Evolutionary conservation across 2,329 filamentous ascomycete genomes (phyloP), one percentile per base, ranked within the genome.

Genomic region (Arthrobotrys megalospora): DNA sequence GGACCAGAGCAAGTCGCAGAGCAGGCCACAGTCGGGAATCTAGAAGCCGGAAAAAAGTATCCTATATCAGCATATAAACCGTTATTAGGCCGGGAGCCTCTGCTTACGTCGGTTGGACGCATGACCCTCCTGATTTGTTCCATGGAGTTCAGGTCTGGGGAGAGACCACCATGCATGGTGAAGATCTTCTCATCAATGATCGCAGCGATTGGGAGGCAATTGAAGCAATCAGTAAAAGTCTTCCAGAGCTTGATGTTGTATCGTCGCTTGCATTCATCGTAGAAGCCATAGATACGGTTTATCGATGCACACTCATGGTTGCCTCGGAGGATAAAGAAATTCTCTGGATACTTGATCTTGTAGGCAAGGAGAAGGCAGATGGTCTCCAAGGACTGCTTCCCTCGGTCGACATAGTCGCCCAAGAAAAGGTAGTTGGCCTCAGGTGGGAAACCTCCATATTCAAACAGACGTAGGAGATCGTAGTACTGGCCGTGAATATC

Each of bases 181-280:
- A 99, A 98, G 84, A 99, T 99, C 91, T 98, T 99, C 88, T 97
- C 96, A 84, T 97, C 95, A 83, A 99, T 97, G 86, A 99, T 99
- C 82, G 96, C 95, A 75, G 95, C 96, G 85, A 99, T 98, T 58
- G 95, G 95, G 84, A 98, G 87, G 87, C 94, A 97, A 89, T 99
- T 99, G 90, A 99, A 99, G 89, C 94, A 97, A 85, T 99, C 95
- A 80, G 94, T 97, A 85, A 99, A 98, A 0, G 95, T 98, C 90
- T 99, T 99, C 95, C 95, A 98, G 79, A 98, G 89, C 90, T 98
- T 98, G 88, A 98, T 97, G 87, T 98, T 99, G 88, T 97, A 98
- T 82, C 95, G 90, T 84, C 96, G 92, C 89, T 99, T 99, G 91
- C 95, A 99, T 86, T 99, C 95, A 84, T 99, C 96, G 88, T 99